Evolutionary conservation across 805 yeast species (phyloP), one percentile per base, ranked within the genome.

Genomic region (Candida yuanshanica): DNA sequence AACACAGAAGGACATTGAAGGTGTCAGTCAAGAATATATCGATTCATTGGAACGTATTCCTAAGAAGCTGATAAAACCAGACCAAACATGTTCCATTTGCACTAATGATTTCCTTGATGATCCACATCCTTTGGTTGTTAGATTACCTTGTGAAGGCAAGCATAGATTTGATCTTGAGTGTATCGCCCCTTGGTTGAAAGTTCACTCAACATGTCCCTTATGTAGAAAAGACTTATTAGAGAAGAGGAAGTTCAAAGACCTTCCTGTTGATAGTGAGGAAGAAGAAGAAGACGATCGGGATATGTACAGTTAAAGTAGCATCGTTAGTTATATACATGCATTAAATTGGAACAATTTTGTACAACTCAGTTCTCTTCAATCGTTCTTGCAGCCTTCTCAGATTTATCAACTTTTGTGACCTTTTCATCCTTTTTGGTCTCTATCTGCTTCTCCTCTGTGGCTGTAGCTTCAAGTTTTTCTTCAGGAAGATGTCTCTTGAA

Each of bases 101-200:
- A 83, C 93, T 17, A 75, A 74, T 48, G 75, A 73, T 43, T 90
- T 78, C 53, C 65, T 73, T 4, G 83, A 79, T 25, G 95, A 88
- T 56, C 67, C 77, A 35, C 81, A 82, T 53, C 96, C 96, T 3
- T 65, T 90, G 36, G 79, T 90, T 11, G 96, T 88, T 14, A 68
- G 73, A 50, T 68, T 90, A 20, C 81, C 83, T 6, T 90, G 98
- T 61, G 50, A 41, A 2, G 60, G 58, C 3, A 68, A 70, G 31
- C 98, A 90, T 60, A 72, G 72, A 33, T 90, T 85, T 61, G 98
- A 90, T 58, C 67, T 89, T 48, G 97, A 91, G 50, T 90, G 97
- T 59, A 79, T 91, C 29, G 82, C 83, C 0, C 93, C 95, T 0
- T 90, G 98, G 98, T 68, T 91, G 39, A 75, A 77, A 47, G 66